Base-by-base conservation (phyloP, 2,329 filamentous ascomycete species). In the Aspergillus unguis region DNA sequence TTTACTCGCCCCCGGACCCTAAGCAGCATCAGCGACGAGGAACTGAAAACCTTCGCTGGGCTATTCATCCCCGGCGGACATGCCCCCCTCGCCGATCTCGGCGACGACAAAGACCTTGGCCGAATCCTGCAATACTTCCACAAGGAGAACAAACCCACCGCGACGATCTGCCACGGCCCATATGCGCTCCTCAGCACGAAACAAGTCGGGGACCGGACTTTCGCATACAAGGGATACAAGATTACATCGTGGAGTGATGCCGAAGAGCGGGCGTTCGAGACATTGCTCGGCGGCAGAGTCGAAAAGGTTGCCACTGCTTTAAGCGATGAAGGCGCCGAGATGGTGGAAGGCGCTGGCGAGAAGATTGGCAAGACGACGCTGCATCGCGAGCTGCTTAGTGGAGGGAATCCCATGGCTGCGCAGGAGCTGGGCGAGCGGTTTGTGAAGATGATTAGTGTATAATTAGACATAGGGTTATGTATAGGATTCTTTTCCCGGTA, bases 231-330 rank as follows among this genome's bases (percentile, higher is more conserved):
- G 38, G 75, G 73, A 11, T 78, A 77, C 54, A 70, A 72, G 58
- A 69, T 78, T 31, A 77, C 74, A 1, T 68, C 66, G 35, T 77
- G 73, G 69, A 74, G 71, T 38, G 73, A 77, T 60, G 67, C 64
- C 0, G 75, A 78, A 59, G 76, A 78, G 62, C 73, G 70, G 58
- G 50, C 72, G 23, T 75, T 77, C 71, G 76, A 78, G 66, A 73
- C 63, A n/a, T 49, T 74, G 50, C 56, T 73, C 28, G 61, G 73
- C 4, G 75, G 73, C 0, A 73, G 77, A 58, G 65, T 77, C 3
- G 61, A 69, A 47, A 77, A 75, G 60, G 72, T 75, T 5, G 76
- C 72, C 57, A 64, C 65, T 4, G 61, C 57, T 6, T 54, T 78
- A 50, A 65, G 63, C 17, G 64, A 73, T 25, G 67, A 69, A 8